Evolutionary conservation across 148 eudicot genomes (phyloP), one percentile per base, ranked within the genome.

Genomic region (Mesembryanthemum crystallinum): DNA sequence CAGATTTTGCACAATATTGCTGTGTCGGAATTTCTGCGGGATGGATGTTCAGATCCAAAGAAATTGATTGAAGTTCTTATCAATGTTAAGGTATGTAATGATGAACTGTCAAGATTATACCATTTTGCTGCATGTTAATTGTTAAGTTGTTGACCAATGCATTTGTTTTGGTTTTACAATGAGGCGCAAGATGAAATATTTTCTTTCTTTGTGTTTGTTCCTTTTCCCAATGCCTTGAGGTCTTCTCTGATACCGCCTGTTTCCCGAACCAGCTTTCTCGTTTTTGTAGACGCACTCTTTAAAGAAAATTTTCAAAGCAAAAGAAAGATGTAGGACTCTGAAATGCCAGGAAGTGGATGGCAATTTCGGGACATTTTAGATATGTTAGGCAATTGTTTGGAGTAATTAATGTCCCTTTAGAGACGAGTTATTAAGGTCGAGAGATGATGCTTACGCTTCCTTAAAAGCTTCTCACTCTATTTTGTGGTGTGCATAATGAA

Each of bases 1-100:
- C 85, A 94, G 98, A 85, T 94, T 82, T 81, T 74, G 64, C 98
- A 91, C 80, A 94, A 94, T 77, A 79, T 87, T 83, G 93, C 92
- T 60, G 79, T 91, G 78, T 83, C 87, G 39, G 88, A 88, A 67
- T 88, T 79, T 82, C 77, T 87, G 76, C 89, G 86, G 43, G 89
- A 90, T 90, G 97, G 93, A 30, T 86, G 86, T 79, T 84, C 88
- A 66, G 86, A 94, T 82, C 90, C 90, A 52, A 89, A 81, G 87
- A 90, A 85, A 82, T 83, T 94, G 79, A 76, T 91, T 69, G 91
- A 89, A 80, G 86, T 68, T 25, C 95, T 94, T 67, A 72, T 79
- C 77, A 78, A 54, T 73, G 80, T 87, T 71, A 92, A 91, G 98
- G 98, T 94, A 84, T 78, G 85, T 73, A 29, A 69, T 49, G 15